These are phyloP conservation scores for Xylariaceae sp. DNA, from an alignment of 2,329 filamentous ascomycete species.

Conservation along the genomic window DNA sequence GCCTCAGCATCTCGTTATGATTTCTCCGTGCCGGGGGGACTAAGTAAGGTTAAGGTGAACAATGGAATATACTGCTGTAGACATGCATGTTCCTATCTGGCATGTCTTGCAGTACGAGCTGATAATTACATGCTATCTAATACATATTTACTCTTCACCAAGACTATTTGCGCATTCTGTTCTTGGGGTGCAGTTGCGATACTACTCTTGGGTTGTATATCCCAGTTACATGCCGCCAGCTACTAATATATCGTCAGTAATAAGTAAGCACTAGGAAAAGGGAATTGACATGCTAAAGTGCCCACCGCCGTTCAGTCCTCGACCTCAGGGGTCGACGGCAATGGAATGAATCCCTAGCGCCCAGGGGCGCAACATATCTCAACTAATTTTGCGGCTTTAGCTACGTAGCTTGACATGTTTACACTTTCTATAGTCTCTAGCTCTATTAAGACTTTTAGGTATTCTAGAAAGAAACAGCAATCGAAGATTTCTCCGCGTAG, in stretches of 20 bases:
- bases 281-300: not conserved
- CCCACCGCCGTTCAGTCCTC: no score
- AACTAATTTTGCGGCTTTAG: not conserved
- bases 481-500: conserved; percentile 9
- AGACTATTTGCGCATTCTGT: not conserved
- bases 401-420: not conserved
- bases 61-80: not conserved
- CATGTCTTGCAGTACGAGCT: not conserved
- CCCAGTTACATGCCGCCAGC: no score
- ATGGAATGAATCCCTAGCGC: not conserved
- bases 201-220: not conserved
- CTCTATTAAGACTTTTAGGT: conserved; percentile 7
- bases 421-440: not conserved
- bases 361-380: not conserved
- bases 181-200: not conserved
- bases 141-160: no score
- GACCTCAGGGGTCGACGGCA: not conserved
- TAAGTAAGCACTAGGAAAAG: conserved; percentile 2
- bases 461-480: not conserved
- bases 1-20: conserved; percentile 6
- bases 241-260: not conserved
- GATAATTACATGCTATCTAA: no score
- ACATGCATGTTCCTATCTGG: not conserved
- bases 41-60: not conserved
- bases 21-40: not conserved